These are phyloP conservation scores for Afroboletus lepidellus DNA, from an alignment of 1,284 basidiomycete genomes.

Conservation along the genomic window DNA sequence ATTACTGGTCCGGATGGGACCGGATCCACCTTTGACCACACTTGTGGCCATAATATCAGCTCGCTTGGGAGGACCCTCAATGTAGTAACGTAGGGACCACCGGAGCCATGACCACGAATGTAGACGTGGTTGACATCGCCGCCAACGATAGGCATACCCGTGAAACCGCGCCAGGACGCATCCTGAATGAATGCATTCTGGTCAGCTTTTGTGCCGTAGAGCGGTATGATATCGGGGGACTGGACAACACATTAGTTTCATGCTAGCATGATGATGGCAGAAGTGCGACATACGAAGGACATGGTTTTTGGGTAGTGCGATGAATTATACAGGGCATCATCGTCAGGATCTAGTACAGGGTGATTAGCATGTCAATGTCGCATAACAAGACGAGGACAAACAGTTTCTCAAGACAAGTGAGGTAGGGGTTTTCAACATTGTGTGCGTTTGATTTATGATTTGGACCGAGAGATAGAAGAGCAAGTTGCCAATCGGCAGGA, in stretches of 20 bases:
- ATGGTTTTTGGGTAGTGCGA: slow-evolving; percentile 7
- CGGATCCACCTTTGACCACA: not conserved
- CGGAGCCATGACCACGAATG: slow-evolving; percentile 9
- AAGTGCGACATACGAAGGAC: slow-evolving; percentile 9
- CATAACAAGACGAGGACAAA: not conserved
- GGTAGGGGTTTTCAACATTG: not conserved
- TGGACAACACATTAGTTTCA: not conserved
- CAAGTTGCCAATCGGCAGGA: not conserved
- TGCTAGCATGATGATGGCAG: not conserved
- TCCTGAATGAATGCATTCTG: not conserved
- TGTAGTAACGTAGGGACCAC: slow-evolving; percentile 6
- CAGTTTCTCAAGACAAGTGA: slow-evolving; percentile 10
- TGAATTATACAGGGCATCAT: slow-evolving; percentile 1
- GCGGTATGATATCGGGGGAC: slow-evolving; percentile 15
- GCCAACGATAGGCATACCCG: slow-evolving; percentile 13
- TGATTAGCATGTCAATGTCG: not conserved
- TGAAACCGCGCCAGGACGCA: slow-evolving; percentile 11
- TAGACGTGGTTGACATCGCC: slow-evolving; percentile 14
- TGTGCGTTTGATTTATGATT: no score
- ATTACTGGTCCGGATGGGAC: slow-evolving; percentile 5
- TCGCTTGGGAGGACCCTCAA: slow-evolving; percentile 13
- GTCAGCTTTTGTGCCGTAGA: slow-evolving; percentile 4
- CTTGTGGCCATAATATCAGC: slow-evolving; percentile 14
- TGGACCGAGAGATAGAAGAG: no score
- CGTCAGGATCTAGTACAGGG: slow-evolving; percentile 13